Percentiles rank a stretch among this genome's conserved stretches.
Conservation (phyloP, 1,284 basidiomycete genomes). For the Apiotrichum akiyoshidainum region DNA sequence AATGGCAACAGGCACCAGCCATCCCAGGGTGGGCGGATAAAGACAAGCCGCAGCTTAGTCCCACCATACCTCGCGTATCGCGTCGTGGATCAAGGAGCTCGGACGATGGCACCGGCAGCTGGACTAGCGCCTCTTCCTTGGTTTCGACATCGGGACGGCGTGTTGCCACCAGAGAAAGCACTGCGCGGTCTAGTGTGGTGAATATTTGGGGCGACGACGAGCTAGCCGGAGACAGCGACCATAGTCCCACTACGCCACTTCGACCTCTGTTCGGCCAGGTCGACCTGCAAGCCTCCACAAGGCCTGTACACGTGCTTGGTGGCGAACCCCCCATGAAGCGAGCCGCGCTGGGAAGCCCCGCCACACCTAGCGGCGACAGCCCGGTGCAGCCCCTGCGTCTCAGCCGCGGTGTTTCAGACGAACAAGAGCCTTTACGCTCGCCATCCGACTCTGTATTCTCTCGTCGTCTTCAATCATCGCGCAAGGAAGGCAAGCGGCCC, state of each 20-base stretch:
- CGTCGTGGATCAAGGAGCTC: constrained; percentile 5
- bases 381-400: constrained; percentile 10
- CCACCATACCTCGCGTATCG: not conserved
- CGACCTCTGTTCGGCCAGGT: constrained; percentile 20
- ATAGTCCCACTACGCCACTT: constrained; percentile 20
- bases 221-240: constrained; percentile 19
- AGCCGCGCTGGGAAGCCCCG: not conserved
- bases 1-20: constrained; percentile 3
- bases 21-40: not conserved
- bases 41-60: not conserved
- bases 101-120: constrained; percentile 40
- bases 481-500: not conserved
- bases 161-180: constrained; percentile 27
- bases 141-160: constrained; percentile 28
- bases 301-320: not conserved
- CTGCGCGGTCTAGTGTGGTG: constrained; percentile 20
- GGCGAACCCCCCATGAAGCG: not conserved
- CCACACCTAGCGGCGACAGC: not conserved
- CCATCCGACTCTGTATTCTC: constrained; percentile 21
- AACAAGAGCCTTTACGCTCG: constrained; percentile 4
- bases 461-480: constrained; percentile 1
- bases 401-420: constrained; percentile 5
- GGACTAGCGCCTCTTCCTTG: constrained; percentile 36
- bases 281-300: not conserved
- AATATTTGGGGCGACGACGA: constrained; percentile 34